Percentiles rank a stretch among this genome's conserved stretches.
These are phyloP conservation scores for Xylariaceae sp. DNA, from an alignment of 2,329 filamentous ascomycete genomes.

Conservation along the genomic window DNA sequence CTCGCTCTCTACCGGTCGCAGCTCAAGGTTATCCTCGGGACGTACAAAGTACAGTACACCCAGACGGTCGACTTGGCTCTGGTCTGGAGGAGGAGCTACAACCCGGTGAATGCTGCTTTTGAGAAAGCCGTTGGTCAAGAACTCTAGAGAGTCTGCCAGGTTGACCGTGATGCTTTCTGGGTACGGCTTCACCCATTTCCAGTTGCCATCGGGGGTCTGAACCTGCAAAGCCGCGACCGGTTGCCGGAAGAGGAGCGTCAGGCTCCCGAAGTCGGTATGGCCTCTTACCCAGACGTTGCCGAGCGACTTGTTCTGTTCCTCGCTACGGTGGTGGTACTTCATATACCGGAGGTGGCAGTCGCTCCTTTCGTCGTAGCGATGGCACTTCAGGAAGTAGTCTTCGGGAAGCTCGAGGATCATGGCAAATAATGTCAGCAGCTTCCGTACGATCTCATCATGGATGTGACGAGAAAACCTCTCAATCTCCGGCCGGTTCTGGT, in stretches of 20 bases:
- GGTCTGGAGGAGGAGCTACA: conserved; percentile 38
- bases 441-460: conserved; percentile 27
- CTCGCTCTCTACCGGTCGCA: conserved; percentile 26
- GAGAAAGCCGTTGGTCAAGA: conserved; percentile 41
- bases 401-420: conserved; percentile 54
- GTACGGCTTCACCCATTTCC: conserved; percentile 46
- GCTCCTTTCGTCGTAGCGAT: conserved; percentile 48
- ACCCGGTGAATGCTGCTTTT: conserved; percentile 42
- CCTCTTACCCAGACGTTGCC: conserved; percentile 33
- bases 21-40: conserved; percentile 30
- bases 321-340: conserved; percentile 47
- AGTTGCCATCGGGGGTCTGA: conserved; percentile 35
- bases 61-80: conserved; percentile 40
- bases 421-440: conserved; percentile 32
- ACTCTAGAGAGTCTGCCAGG: conserved; percentile 44
- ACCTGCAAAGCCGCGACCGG: conserved; percentile 54
- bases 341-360: conserved; percentile 58
- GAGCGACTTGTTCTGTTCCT: conserved; percentile 36
- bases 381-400: conserved; percentile 48
- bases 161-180: conserved; percentile 50
- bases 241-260: conserved; percentile 55
- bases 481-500: conserved; percentile 26
- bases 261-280: conserved; percentile 52
- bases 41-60: conserved; percentile 41
- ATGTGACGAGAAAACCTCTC: conserved; percentile 33